These are phyloP conservation scores for Yamadazyma sp. DNA, from an alignment of 805 yeast species.

Conservation along the genomic window DNA sequence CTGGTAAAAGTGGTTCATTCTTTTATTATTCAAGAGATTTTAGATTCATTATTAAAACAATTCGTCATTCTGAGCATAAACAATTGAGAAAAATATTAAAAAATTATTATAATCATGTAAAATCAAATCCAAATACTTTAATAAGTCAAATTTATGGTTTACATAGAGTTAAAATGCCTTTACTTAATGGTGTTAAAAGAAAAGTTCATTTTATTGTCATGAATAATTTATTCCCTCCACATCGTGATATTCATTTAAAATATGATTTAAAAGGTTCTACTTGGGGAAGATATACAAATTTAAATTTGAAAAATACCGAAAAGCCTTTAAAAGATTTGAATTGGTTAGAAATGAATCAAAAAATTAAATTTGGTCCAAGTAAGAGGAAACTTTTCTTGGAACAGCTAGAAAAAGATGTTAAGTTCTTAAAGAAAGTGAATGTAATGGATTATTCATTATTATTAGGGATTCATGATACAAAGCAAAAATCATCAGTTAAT, in stretches of 20 bases:
- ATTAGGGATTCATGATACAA: slow-evolving; percentile 81
- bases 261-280: slow-evolving; percentile 94
- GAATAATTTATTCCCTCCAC: slow-evolving; percentile 96
- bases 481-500: slow-evolving; percentile 39
- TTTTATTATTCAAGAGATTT: slow-evolving; percentile 94
- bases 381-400: slow-evolving; percentile 57
- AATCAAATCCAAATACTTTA: slow-evolving; percentile 80
- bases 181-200: slow-evolving; percentile 50
- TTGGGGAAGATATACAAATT: slow-evolving; percentile 64
- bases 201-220: slow-evolving; percentile 92
- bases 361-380: slow-evolving; percentile 71
- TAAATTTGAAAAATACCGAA: slow-evolving; percentile 21
- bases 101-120: slow-evolving; percentile 78
- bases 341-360: slow-evolving; percentile 68
- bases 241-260: slow-evolving; percentile 76
- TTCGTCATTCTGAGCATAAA: slow-evolving; percentile 88
- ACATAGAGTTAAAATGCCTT: slow-evolving; percentile 89
- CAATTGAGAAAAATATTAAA: slow-evolving; percentile 71
- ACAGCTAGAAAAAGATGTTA: slow-evolving; percentile 76
- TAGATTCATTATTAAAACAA: slow-evolving; percentile 91
- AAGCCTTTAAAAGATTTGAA: slow-evolving; percentile 80
- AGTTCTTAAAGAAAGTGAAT: slow-evolving; percentile 65
- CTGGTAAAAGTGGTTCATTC: slow-evolving; percentile 96
- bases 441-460: slow-evolving; percentile 95
- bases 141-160: slow-evolving; percentile 95